Evolutionary conservation across 1,284 basidiomycete species (phyloP).

Genomic region (Fomitopsis pinicola): DNA sequence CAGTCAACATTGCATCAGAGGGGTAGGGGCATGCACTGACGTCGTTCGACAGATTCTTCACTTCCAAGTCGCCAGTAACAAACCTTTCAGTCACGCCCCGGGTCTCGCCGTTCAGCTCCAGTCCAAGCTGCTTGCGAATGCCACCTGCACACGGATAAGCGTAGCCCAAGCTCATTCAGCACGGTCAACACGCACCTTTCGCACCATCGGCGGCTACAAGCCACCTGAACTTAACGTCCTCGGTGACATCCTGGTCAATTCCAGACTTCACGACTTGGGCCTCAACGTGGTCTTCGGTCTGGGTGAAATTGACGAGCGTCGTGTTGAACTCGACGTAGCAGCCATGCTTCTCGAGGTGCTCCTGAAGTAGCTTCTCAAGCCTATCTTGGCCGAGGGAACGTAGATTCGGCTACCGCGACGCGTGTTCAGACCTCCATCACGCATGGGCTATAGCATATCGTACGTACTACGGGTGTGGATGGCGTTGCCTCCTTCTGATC

Average conservation of each 20-base stretch:
- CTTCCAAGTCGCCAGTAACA: slow-evolving; percentile 28
- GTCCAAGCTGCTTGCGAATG: slow-evolving; percentile 24
- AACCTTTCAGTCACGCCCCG: slow-evolving; percentile 19
- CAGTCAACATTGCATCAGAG: neutral
- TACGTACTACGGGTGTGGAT: slow-evolving; percentile 17
- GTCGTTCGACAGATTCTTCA: slow-evolving; percentile 21
- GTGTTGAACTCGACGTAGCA: slow-evolving; percentile 25
- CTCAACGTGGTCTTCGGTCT: slow-evolving; percentile 19
- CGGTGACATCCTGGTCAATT: neutral
- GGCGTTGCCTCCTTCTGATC: slow-evolving; percentile 11
- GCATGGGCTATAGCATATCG: neutral
- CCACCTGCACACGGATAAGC: slow-evolving; percentile 15
- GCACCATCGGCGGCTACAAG: slow-evolving; percentile 34
- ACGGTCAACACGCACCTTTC: slow-evolving; percentile 18
- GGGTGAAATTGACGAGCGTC: slow-evolving; percentile 23
- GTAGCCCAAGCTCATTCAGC: neutral
- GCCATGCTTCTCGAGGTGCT: slow-evolving; percentile 20
- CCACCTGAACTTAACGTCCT: slow-evolving; percentile 15
- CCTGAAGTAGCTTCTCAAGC: slow-evolving; percentile 23
- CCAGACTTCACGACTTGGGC: slow-evolving; percentile 8
- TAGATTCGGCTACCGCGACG: slow-evolving; percentile 6
- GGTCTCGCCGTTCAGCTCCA: slow-evolving; percentile 30
- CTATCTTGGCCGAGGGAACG: slow-evolving; percentile 23
- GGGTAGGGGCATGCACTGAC: slow-evolving; percentile 9
- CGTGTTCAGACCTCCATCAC: neutral